Evolutionary conservation across 1,284 basidiomycete species (phyloP), one percentile per base, ranked within the genome.

Genomic region (Trichosporon coremiiforme): DNA sequence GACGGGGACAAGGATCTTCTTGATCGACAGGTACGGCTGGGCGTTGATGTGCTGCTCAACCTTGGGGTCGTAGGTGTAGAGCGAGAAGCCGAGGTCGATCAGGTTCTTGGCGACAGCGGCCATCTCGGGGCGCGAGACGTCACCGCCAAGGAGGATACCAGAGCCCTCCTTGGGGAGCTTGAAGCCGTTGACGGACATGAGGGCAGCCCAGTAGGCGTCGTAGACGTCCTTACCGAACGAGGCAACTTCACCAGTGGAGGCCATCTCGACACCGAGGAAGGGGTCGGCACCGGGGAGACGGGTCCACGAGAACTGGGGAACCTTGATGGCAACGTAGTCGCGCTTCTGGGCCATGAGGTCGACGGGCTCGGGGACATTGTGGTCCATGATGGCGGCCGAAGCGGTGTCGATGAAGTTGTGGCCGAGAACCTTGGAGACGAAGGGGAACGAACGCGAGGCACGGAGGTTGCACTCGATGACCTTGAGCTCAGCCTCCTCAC

Each of bases 391-490:
- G 20, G 96, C 97, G 36, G 90, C 88, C 6, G 96, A 94, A 4
- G 97, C 97, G 65, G 91, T 90, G 75, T 98, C 94, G 78, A 99
- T 95, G 83, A 98, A 98, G 87, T 99, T 98, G 84, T 91, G 90
- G 63, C 94, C 96, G 66, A 98, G 88, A 22, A 99, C 97, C 86
- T 99, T 99, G 74, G 93, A 96, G 6, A 99, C 97, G 85, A 99
- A 99, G 76, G 97, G 97, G 92, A 98, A 99, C 64, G 94, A 97
- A 60, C 97, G 90, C 62, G 95, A 97, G 31, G 97, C 97, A 75
- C 97, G 93, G 67, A 99, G 86, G 85, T 99, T 99, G 85, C 97
- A 99, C 85, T 99, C 96, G 75, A 99, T 99, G 74, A 99, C 96
- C 87, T 98, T 99, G 77, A 99, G 89, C 72, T 85, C 85, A 68